A percentile compares a stretch with the other conserved stretches of the same genome.
phyloP scores from a whole-genome alignment of 106 monocot species.

The Phalaenopsis equestris region DNA sequence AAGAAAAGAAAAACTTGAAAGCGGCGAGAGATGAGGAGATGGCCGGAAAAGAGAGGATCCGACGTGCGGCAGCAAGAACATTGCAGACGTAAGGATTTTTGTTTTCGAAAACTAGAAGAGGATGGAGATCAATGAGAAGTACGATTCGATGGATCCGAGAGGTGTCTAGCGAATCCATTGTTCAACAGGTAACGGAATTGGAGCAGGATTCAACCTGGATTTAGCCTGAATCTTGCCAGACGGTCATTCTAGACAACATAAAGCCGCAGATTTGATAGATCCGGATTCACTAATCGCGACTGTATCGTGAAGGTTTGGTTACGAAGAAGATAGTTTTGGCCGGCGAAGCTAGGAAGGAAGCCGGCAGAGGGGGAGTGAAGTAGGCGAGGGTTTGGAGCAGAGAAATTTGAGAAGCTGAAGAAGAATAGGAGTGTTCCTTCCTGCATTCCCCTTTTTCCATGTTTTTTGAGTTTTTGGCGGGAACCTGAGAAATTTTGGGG shows the following conservation, averaged over 20 bases:
- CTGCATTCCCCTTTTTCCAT: not conserved
- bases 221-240: too few species aligned
- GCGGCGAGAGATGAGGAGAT: constrained; percentile 49
- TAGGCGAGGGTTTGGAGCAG: not conserved
- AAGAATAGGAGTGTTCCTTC: not conserved
- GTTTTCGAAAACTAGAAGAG: constrained; percentile 26
- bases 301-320: too few species aligned
- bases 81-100: constrained; percentile 11
- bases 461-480: not conserved
- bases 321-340: too few species aligned
- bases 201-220: too few species aligned
- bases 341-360: too few species aligned
- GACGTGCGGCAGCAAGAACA: constrained; percentile 21
- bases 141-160: constrained; percentile 36
- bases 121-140: constrained; percentile 62
- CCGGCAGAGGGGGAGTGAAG: not conserved
- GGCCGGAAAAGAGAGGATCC: constrained; percentile 31
- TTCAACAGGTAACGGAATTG: not conserved
- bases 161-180: constrained; percentile 5
- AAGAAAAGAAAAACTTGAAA: constrained; percentile 62
- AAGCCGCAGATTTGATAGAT: too few species aligned
- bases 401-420: not conserved
- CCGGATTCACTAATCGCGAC: too few species aligned
- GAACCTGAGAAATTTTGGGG: not conserved
- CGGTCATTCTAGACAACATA: too few species aligned